Evolutionary conservation across 495 filamentous ascomycete species (phyloP).

Genomic region (Barbatosphaeria neglecta): DNA sequence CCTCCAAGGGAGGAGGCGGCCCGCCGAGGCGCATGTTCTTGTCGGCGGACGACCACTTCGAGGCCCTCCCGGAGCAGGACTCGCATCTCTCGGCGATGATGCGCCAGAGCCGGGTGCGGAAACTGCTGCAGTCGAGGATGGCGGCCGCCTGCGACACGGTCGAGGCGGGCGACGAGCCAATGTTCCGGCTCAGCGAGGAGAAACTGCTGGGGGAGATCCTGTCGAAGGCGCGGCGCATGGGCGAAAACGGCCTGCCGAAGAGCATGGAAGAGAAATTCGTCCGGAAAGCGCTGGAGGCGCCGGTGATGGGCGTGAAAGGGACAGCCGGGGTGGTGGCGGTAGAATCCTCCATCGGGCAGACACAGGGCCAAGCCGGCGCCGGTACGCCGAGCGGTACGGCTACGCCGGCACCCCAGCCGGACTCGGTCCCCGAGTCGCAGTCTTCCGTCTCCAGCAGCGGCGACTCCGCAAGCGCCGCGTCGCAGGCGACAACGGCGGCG

Average conservation of each 20-base stretch:
- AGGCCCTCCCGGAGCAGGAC: slow-evolving; percentile 43
- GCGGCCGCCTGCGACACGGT: slow-evolving; percentile 63
- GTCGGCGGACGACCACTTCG: slow-evolving; percentile 69
- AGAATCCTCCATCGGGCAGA: too few relatives aligned
- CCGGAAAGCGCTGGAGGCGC: slow-evolving; percentile 58
- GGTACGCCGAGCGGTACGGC: slow-evolving; percentile 25
- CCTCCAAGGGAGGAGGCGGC: slow-evolving; percentile 24
- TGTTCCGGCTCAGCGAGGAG: slow-evolving; percentile 62
- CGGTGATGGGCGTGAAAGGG: slow-evolving; percentile 51
- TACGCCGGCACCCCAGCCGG: slow-evolving; percentile 12
- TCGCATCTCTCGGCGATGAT: slow-evolving; percentile 48
- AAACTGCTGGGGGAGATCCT: slow-evolving; percentile 60
- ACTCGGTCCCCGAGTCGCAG: slow-evolving; percentile 25
- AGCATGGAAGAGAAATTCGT: slow-evolving; percentile 86
- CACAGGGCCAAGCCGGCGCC: too few relatives aligned
- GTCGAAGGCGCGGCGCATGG: slow-evolving; percentile 61
- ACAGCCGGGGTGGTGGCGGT: too few relatives aligned
- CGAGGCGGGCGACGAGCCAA: slow-evolving; percentile 66
- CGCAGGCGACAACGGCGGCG: slow-evolving; percentile 30
- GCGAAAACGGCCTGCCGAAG: slow-evolving; percentile 49
- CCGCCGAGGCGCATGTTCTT: slow-evolving; percentile 54
- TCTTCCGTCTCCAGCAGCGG: slow-evolving; percentile 21
- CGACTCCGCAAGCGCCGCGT: slow-evolving; percentile 23
- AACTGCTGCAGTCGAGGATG: slow-evolving; percentile 33
- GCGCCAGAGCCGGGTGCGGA: slow-evolving; percentile 27